These are phyloP conservation scores for Lachnellula arida DNA, from an alignment of 2,329 filamentous ascomycete species.

Conservation along the genomic window DNA sequence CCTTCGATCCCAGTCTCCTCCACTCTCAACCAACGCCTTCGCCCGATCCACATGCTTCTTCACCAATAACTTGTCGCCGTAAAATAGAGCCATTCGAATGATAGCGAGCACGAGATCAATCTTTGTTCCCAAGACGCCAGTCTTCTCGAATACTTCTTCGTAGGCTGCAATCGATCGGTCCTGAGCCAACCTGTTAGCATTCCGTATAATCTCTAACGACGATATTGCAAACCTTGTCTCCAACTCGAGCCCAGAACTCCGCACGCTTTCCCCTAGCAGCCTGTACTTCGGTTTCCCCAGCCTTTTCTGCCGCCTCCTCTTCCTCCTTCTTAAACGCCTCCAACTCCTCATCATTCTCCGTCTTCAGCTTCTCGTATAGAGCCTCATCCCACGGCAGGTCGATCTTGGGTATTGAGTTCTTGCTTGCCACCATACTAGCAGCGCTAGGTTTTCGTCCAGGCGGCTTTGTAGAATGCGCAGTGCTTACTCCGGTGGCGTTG, in stretches of 20 bases:
- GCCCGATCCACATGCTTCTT: slow-evolving; percentile 93
- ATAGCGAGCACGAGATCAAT: slow-evolving; percentile 96
- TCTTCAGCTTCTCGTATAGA: slow-evolving; percentile 72
- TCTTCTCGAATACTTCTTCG: slow-evolving; percentile 94
- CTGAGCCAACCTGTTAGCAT: slow-evolving; percentile 42
- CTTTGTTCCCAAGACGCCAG: slow-evolving; percentile 92
- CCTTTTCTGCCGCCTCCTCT: slow-evolving; percentile 92
- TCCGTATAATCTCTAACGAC: background rate
- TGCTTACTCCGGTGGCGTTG: slow-evolving; percentile 46
- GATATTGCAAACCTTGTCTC: slow-evolving; percentile 75
- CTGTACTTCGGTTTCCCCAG: slow-evolving; percentile 91
- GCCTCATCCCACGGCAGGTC: slow-evolving; percentile 87
- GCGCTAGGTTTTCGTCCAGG: slow-evolving; percentile 63
- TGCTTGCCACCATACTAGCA: slow-evolving; percentile 71
- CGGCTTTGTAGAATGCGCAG: slow-evolving; percentile 46
- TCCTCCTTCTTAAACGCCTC: slow-evolving; percentile 77
- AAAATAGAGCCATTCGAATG: slow-evolving; percentile 93
- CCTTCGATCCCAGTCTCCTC: slow-evolving; percentile 96
- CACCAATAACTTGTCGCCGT: slow-evolving; percentile 84
- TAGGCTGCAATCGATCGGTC: slow-evolving; percentile 91
- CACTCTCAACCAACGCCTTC: slow-evolving; percentile 83
- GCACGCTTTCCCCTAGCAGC: slow-evolving; percentile 90
- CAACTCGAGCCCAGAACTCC: slow-evolving; percentile 92
- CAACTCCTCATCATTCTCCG: slow-evolving; percentile 73
- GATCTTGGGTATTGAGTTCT: slow-evolving; percentile 57